Evolutionary conservation across 2,329 filamentous ascomycete species (phyloP).

Genomic region (Penicillium sp.): DNA sequence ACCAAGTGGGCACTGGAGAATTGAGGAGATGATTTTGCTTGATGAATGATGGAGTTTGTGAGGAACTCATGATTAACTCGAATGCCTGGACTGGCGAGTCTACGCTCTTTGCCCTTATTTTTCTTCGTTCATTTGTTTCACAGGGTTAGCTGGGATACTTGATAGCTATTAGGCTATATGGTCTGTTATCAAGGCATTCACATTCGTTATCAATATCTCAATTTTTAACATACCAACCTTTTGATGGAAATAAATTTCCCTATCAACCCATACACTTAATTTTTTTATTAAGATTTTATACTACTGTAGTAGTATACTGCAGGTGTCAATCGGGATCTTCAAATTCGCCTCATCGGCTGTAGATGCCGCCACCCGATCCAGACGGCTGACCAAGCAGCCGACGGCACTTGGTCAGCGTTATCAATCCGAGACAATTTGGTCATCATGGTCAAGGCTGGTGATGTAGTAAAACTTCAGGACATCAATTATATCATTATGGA

Average conservation of each 20-base stretch:
- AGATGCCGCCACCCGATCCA: neutral
- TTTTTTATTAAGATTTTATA: too few relatives aligned
- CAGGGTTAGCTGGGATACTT: too few relatives aligned
- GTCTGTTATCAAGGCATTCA: too few relatives aligned
- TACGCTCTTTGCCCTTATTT: too few relatives aligned
- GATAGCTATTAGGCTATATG: too few relatives aligned
- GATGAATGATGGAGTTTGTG: too few relatives aligned
- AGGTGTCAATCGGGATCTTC: neutral
- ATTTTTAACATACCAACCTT: too few relatives aligned
- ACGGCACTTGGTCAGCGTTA: neutral
- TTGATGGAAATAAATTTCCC: too few relatives aligned
- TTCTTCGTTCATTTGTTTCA: too few relatives aligned
- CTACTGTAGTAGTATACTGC: neutral
- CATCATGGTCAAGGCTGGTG: neutral
- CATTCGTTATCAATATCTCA: too few relatives aligned
- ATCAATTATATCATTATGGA: rapidly evolving
- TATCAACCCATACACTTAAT: too few relatives aligned
- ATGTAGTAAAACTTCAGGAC: neutral
- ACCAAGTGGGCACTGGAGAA: neutral
- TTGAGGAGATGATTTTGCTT: neutral
- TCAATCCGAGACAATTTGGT: neutral
- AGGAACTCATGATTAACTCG: neutral
- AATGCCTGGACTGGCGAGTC: neutral
- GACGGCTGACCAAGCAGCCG: constrained; percentile 1
- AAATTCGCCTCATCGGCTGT: neutral